Evolutionary conservation across 164 flowering plant genomes (phyloP).

Genomic region (Piper longum): DNA sequence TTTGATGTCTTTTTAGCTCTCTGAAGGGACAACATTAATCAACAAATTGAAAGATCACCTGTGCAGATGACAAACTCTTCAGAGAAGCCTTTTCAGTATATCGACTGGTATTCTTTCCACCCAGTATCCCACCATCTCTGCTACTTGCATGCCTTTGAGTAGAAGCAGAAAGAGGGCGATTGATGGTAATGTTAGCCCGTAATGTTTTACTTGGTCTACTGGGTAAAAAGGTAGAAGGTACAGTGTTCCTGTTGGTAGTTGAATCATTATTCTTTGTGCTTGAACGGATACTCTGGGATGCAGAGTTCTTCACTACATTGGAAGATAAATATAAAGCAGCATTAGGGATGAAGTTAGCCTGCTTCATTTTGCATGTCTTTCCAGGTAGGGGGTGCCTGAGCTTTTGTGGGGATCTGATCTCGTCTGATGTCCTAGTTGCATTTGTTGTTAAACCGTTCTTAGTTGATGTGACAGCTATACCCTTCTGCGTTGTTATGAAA

Average conservation of each 20-base stretch:
- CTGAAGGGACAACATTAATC: not conserved
- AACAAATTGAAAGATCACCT: not conserved
- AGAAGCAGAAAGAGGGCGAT: not conserved
- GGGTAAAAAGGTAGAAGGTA: not conserved
- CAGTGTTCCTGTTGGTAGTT: not conserved
- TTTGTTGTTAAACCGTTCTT: not conserved
- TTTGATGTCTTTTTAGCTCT: too few relatives aligned
- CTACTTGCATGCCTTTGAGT: not conserved
- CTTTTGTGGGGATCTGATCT: not conserved
- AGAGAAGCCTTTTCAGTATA: not conserved
- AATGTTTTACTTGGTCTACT: not conserved
- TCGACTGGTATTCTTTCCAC: not conserved
- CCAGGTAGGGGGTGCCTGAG: not conserved
- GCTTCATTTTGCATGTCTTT: not conserved
- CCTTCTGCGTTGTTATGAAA: not conserved
- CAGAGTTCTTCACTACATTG: not conserved
- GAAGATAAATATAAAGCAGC: not conserved
- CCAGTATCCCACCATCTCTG: not conserved
- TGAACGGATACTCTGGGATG: not conserved
- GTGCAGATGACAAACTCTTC: not conserved
- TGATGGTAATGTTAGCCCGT: not conserved
- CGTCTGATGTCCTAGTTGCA: not conserved
- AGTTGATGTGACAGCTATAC: not conserved
- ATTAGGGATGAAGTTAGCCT: not conserved
- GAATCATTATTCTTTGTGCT: not conserved